Conservation (phyloP, 306 rosid species). For the Datisca glomerata region DNA sequence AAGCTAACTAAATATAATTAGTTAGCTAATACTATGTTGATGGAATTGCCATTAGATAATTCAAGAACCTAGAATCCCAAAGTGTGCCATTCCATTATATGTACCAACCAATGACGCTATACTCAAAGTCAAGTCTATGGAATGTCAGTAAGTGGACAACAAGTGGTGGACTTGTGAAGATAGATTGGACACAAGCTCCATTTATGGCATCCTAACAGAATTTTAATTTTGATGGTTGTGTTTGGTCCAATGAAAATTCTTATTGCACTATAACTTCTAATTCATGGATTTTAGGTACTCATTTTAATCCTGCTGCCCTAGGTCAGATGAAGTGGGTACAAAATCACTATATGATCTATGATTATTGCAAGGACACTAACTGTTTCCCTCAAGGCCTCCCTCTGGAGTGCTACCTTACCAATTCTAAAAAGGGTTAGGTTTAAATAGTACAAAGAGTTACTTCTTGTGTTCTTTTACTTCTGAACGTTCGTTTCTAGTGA, state of each 20-base stretch:
- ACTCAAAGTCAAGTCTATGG: constrained; percentile 61
- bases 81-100: constrained; percentile 47
- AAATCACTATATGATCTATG: constrained; percentile 47
- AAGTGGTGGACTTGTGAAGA: constrained; percentile 67
- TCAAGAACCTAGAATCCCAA: constrained; percentile 34
- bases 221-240: constrained; percentile 39
- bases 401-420: constrained; percentile 30
- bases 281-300: constrained; percentile 25
- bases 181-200: constrained; percentile 60
- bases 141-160: constrained; percentile 76
- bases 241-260: constrained; percentile 30
- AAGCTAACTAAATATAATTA: too few relatives aligned
- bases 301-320: constrained; percentile 24
- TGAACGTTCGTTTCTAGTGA: too few relatives aligned
- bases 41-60: constrained; percentile 61
- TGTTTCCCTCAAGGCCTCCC: constrained; percentile 66
- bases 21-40: too few relatives aligned
- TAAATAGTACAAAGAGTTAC: too few relatives aligned
- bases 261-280: constrained; percentile 31
- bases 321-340: constrained; percentile 45
- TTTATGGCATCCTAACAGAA: constrained; percentile 42
- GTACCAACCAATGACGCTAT: constrained; percentile 42
- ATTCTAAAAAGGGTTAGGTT: too few relatives aligned
- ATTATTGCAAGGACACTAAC: constrained; percentile 47
- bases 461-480: too few relatives aligned